Evolutionary conservation across 164 flowering plant species (phyloP), one percentile per base, ranked within the genome.

Genomic region (Vitis labrusca): DNA sequence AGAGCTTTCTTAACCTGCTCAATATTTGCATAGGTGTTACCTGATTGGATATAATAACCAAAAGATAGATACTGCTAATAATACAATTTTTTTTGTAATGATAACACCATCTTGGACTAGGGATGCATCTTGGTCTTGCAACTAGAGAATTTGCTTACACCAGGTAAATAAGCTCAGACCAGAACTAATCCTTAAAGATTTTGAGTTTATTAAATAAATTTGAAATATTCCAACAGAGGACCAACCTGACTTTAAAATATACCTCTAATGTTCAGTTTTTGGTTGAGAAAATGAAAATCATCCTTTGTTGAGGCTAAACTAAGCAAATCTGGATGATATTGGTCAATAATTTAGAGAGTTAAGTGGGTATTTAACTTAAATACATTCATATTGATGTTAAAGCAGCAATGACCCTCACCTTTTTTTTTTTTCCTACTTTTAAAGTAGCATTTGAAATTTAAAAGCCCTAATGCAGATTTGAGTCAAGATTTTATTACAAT

Each of bases 1-100:
- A 89, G 83, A 11, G 89, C 89, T 68, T 86, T 88, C 70, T 86
- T 89, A 14, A 88, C 75, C 94, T 87, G 82, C 32, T 13, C 61
- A 37, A 56, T 14, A 9, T 8, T 9, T 5, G 15, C 44, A 27
- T 15, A 47, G 16, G 10, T 7, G 64, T 30, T 10, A 10, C 44
- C 16, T 32, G 64, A 27, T 9, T 53, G 16, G 56, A 13, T 5
- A 5, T 5, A 13, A 13, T 5, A 13, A 14, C 14, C 3, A 13
- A 10, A 53, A 13, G n/a, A 53, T 13, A 14, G 15, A 53, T 14
- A n/a, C 14, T 9, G 6, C 56, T 53, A 13, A 12, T n/a, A 14
- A 37, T 37, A 23, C 27, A 23, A 23, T 23, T 23, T 23, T 23
- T 23, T 23, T 1, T 23, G 27, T 23, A 23, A 23, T 23, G 27